Conservation (phyloP, 495 filamentous ascomycete species). For the Aspergillus biplanus region DNA sequence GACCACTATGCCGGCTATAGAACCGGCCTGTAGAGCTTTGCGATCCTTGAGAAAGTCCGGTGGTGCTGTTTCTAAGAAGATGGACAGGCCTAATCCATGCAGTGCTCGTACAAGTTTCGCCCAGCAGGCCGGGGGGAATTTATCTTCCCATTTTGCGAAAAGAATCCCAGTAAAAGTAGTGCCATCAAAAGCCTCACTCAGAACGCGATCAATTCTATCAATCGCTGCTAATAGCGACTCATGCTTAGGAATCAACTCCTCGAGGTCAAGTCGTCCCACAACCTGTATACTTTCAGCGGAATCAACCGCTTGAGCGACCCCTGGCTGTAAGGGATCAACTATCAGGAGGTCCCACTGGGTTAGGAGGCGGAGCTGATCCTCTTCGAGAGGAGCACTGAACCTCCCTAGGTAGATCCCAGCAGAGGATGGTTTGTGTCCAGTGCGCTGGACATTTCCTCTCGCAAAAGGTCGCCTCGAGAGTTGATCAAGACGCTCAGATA, state of each 20-base stretch:
- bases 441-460: constrained; percentile 22
- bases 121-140: constrained; percentile 36
- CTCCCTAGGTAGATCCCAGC: constrained; percentile 56
- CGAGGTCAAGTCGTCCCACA: constrained; percentile 49
- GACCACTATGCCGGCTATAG: constrained; percentile 50
- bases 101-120: constrained; percentile 42
- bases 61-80: constrained; percentile 54
- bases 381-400: constrained; percentile 38
- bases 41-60: constrained; percentile 51
- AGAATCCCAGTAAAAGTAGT: constrained; percentile 51
- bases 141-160: constrained; percentile 52
- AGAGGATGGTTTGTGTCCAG: constrained; percentile 40
- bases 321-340: constrained; percentile 48
- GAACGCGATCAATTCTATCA: constrained; percentile 37
- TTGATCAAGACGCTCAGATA: constrained; percentile 32
- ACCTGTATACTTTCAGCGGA: constrained; percentile 31
- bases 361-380: constrained; percentile 39
- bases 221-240: constrained; percentile 31
- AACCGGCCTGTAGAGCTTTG: constrained; percentile 38
- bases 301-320: constrained; percentile 41
- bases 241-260: constrained; percentile 29
- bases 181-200: constrained; percentile 36
- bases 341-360: constrained; percentile 53
- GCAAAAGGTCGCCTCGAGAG: constrained; percentile 32
- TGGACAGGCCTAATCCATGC: constrained; percentile 41